Conservation (phyloP, 2,329 filamentous ascomycete genomes). For the Colletotrichum sp. region DNA sequence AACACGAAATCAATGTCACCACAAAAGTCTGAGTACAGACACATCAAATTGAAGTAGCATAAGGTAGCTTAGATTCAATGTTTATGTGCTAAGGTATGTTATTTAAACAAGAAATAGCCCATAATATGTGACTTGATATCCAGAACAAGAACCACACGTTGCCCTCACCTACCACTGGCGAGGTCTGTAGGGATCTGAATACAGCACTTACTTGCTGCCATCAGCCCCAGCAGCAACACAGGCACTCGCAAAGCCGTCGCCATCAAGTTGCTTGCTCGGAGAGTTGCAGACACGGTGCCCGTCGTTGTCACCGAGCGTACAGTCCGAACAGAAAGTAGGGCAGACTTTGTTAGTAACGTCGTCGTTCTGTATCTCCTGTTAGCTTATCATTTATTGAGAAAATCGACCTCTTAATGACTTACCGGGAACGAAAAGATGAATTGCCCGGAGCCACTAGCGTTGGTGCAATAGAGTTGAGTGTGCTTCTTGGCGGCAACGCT, state of each 20-base stretch:
- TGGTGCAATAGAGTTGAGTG: neutral
- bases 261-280: neutral
- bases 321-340: neutral
- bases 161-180: neutral
- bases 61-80: neutral
- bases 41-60: neutral
- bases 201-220: neutral
- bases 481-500: neutral
- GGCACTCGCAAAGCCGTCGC: neutral
- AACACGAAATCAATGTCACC: neutral
- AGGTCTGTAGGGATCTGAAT: neutral
- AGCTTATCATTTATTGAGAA: neutral
- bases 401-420: neutral
- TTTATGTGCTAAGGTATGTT: neutral
- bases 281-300: constrained; percentile 1
- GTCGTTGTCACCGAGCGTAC: neutral
- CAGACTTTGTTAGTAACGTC: neutral
- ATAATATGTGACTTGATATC: neutral
- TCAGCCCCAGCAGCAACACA: neutral
- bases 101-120: neutral
- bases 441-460: neutral
- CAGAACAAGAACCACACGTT: neutral
- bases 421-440: neutral
- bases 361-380: neutral
- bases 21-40: neutral